Evolutionary conservation across 495 filamentous ascomycete species (phyloP).

Genomic region (Podospora didyma): DNA sequence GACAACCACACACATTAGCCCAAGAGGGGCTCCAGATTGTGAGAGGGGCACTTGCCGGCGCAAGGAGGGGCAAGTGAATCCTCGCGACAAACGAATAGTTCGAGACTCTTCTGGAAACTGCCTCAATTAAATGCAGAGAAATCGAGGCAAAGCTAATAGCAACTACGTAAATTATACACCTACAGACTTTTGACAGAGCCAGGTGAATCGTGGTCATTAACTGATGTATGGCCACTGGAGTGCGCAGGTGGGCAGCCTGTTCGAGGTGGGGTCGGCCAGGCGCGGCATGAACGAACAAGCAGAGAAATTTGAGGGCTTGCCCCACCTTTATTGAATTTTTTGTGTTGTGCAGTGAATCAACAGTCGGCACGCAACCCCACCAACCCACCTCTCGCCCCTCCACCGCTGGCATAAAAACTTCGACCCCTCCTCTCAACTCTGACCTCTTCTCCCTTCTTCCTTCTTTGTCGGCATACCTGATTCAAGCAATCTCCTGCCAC

Average conservation of each 20-base stretch:
- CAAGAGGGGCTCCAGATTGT: no score
- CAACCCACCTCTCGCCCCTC: constrained; percentile 22
- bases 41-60: no score
- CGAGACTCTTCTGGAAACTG: no score
- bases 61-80: no score
- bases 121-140: no score
- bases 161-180: no score
- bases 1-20: neutral
- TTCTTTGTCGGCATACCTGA: constrained; percentile 36
- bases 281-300: constrained; percentile 16
- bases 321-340: constrained; percentile 25
- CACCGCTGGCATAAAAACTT: constrained; percentile 26
- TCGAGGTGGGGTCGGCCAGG: constrained; percentile 19
- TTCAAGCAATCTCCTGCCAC: constrained; percentile 35
- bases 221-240: neutral
- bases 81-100: no score
- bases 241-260: constrained; percentile 11
- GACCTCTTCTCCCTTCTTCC: constrained; percentile 21
- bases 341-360: constrained; percentile 11
- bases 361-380: constrained; percentile 16
- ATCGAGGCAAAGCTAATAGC: no score
- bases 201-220: neutral
- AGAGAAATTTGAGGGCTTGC: constrained; percentile 23
- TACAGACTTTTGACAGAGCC: no score
- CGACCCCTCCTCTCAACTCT: constrained; percentile 24